Conservation (phyloP, 495 filamentous ascomycete species). For the Chaetomium fimeti region DNA sequence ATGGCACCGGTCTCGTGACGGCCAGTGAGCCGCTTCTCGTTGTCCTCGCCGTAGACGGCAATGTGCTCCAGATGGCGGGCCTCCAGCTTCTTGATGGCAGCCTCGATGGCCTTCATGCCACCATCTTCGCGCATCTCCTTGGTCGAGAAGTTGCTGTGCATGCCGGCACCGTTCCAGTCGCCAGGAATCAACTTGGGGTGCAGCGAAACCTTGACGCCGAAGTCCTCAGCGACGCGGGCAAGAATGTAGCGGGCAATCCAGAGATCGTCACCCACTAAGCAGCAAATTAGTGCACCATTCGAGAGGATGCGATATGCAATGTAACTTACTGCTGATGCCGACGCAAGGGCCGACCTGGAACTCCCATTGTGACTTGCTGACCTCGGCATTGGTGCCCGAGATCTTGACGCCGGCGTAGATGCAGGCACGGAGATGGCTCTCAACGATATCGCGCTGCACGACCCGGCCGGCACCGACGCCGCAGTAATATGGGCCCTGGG, state of each 20-base stretch:
- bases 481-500: conserved; percentile 98
- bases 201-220: conserved; percentile 93
- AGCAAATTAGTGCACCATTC: conserved; percentile 17
- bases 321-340: conserved; percentile 64
- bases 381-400: conserved; percentile 98
- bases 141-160: conserved; percentile 92
- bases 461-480: conserved; percentile 97
- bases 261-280: conserved; percentile 84
- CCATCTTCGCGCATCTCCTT: conserved; percentile 82
- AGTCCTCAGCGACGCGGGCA: conserved; percentile 94
- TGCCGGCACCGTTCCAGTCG: conserved; percentile 99
- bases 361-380: conserved; percentile 93
- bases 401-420: conserved; percentile 88
- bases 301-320: not conserved
- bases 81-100: conserved; percentile 63
- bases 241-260: conserved; percentile 97
- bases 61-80: conserved; percentile 93
- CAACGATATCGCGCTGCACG: conserved; percentile 96
- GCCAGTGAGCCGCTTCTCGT: conserved; percentile 86
- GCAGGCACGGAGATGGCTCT: conserved; percentile 98
- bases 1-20: conserved; percentile 90
- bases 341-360: conserved; percentile 96
- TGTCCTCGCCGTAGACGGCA: conserved; percentile 94
- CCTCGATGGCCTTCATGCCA: conserved; percentile 91
- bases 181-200: conserved; percentile 97